A percentile compares a stretch with the other conserved stretches of the same genome.
Conservation (phyloP, 495 filamentous ascomycete genomes). For the Xylaria castorea region DNA sequence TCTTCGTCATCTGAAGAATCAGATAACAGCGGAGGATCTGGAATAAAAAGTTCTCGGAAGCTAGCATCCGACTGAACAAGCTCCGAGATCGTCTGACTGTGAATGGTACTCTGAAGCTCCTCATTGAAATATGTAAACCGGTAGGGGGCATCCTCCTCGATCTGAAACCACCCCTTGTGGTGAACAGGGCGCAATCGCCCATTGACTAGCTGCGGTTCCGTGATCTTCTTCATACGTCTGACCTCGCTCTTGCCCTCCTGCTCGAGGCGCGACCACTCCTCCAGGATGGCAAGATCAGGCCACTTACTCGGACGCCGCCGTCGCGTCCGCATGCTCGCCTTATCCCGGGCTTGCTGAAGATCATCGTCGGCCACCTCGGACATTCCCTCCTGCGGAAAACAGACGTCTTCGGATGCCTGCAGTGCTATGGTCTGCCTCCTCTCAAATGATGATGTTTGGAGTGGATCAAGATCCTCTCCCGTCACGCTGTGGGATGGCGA, state of each 20-base stretch:
- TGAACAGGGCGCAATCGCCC: slow-evolving; percentile 77
- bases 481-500: slow-evolving; percentile 55
- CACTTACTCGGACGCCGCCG: slow-evolving; percentile 63
- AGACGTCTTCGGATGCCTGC: slow-evolving; percentile 84
- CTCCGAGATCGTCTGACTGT: slow-evolving; percentile 93
- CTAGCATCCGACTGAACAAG: slow-evolving; percentile 81
- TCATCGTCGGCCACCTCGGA: slow-evolving; percentile 86
- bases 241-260: slow-evolving; percentile 89
- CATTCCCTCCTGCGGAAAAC: slow-evolving; percentile 81
- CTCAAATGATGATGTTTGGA: slow-evolving; percentile 46
- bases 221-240: slow-evolving; percentile 88
- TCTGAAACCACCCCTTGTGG: slow-evolving; percentile 82
- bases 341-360: slow-evolving; percentile 37
- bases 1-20: slow-evolving; percentile 71
- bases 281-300: slow-evolving; percentile 71
- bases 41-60: slow-evolving; percentile 82
- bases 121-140: slow-evolving; percentile 99
- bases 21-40: slow-evolving; percentile 59
- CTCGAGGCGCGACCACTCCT: slow-evolving; percentile 91
- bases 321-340: slow-evolving; percentile 44
- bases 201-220: slow-evolving; percentile 88
- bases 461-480: slow-evolving; percentile 43
- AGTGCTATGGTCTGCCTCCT: slow-evolving; percentile 56
- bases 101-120: slow-evolving; percentile 90
- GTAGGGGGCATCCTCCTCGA: slow-evolving; percentile 90